A percentile compares a stretch with the other conserved stretches of the same genome.
Evolutionary conservation across 2,329 filamentous ascomycete genomes (phyloP).

Genomic region (Pestalotiopsis sp.): DNA sequence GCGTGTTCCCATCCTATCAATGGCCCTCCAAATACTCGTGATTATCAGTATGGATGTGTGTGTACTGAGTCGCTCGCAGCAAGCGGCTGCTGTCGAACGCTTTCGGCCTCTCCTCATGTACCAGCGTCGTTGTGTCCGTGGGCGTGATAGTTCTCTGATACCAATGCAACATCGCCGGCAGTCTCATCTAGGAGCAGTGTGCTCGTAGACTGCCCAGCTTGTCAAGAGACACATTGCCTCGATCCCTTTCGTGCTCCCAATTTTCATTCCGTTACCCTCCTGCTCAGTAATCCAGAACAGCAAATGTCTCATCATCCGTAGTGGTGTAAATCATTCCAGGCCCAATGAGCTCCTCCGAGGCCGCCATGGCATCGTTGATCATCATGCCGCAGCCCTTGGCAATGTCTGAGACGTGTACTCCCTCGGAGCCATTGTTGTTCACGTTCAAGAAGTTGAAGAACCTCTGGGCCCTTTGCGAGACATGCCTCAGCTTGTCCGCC

Average conservation of each 20-base stretch:
- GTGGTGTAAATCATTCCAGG: slow-evolving; percentile 85
- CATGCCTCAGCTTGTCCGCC: slow-evolving; percentile 42
- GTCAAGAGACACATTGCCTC: not conserved
- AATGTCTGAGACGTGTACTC: slow-evolving; percentile 80
- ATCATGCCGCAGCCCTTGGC: slow-evolving; percentile 67
- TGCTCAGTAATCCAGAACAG: slow-evolving; percentile 70
- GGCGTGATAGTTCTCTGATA: not conserved
- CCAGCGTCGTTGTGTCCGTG: not conserved
- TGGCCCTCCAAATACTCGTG: not conserved
- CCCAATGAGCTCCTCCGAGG: slow-evolving; percentile 78
- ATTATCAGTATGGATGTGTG: not conserved
- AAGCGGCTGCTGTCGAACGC: not conserved
- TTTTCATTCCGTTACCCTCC: not conserved
- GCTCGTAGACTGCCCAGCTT: not conserved
- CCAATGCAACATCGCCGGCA: not conserved
- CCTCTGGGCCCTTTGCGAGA: slow-evolving; percentile 63
- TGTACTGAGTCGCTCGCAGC: not conserved
- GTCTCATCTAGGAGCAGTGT: not conserved
- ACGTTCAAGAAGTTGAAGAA: slow-evolving; percentile 73
- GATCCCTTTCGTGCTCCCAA: not conserved
- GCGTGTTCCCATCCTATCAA: not conserved
- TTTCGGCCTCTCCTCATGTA: not conserved
- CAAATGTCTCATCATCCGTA: slow-evolving; percentile 91
- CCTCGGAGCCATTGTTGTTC: slow-evolving; percentile 75
- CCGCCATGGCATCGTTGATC: slow-evolving; percentile 71